Evolutionary conservation across 192 early-diverging fungal species (phyloP), one percentile per base, ranked within the genome.

Genomic region (Podila epigama): DNA sequence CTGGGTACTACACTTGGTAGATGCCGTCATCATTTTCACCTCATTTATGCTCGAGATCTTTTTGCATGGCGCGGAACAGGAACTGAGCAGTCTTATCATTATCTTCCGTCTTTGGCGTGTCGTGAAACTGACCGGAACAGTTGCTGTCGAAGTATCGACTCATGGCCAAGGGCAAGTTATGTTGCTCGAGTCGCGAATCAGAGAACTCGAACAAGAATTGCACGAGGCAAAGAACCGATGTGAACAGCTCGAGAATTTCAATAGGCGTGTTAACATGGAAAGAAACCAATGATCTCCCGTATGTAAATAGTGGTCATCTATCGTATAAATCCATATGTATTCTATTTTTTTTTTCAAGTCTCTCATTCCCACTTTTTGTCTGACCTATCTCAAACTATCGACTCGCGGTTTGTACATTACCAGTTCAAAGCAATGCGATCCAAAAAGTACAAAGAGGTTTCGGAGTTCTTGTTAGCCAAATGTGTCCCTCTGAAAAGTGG

Each of bases 21-120:
- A 87, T 59, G 79, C 77, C 1, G 8, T 59, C 34, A 79, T 87
- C 6, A 77, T 87, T 16, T 29, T 77, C 4, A 68, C 82, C 5
- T 82, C 82, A 2, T 82, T 87, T 50, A 5, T 80, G 20, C 57
- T 87, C 9, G 85, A 87, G 44, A 51, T 87, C 16, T 40, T 75
- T 7, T 68, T 87, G 18, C 40, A 61, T 11, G 85, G 85, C 35
- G 82, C 80, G 9, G 70, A 78, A 29, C 63, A 82, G 51, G 83
- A 87, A 39, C 64, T 85, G 13, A 70, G 66, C 10, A 81, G 71
- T 37, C 63, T 87, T 10, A 66, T 87, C 55, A 79, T 87, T 32
- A 40, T 85, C 2, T 83, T 87, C 55, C 82, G 85, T 35, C 64
- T 85, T 27, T 87, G 85, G 85, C 77, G 85, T n/a, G 57, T 87